phyloP scores from a whole-genome alignment of 208 protist genomes.

The Leishmania tarentolae region DNA sequence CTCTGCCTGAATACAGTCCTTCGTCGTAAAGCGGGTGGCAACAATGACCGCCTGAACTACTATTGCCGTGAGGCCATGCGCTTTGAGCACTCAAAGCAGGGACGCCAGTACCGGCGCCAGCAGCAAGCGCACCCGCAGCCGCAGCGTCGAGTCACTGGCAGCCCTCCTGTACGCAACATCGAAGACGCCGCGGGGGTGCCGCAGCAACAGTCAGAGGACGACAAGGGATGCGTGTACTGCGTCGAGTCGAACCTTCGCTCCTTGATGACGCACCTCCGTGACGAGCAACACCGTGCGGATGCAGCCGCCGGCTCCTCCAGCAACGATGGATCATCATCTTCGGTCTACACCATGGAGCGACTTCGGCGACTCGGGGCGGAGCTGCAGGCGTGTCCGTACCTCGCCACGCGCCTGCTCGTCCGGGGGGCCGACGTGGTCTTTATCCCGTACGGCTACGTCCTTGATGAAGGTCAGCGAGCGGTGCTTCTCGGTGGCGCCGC shows the following conservation, averaged over 20 bases:
- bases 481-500: slow-evolving; percentile 61
- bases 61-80: slow-evolving; percentile 91
- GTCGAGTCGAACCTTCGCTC: slow-evolving; percentile 29
- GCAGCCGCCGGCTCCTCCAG: neutral
- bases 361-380: slow-evolving; percentile 51
- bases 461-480: slow-evolving; percentile 64
- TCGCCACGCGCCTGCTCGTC: slow-evolving; percentile 66
- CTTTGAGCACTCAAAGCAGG: slow-evolving; percentile 63
- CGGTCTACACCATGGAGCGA: slow-evolving; percentile 47
- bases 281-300: slow-evolving; percentile 19
- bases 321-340: neutral
- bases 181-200: slow-evolving; percentile 1
- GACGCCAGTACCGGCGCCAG: slow-evolving; percentile 35
- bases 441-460: slow-evolving; percentile 84
- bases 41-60: slow-evolving; percentile 86
- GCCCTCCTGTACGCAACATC: neutral
- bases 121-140: slow-evolving; percentile 1
- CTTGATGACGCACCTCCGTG: slow-evolving; percentile 26
- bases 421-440: slow-evolving; percentile 77
- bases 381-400: slow-evolving; percentile 80
- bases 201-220: slow-evolving; percentile 7
- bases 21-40: slow-evolving; percentile 22
- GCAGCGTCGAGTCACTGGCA: neutral
- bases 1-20: slow-evolving; percentile 90
- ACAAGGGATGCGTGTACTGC: slow-evolving; percentile 50